phyloP scores from a whole-genome alignment of 140 eudicot species.

The Flaveria floridana region DNA sequence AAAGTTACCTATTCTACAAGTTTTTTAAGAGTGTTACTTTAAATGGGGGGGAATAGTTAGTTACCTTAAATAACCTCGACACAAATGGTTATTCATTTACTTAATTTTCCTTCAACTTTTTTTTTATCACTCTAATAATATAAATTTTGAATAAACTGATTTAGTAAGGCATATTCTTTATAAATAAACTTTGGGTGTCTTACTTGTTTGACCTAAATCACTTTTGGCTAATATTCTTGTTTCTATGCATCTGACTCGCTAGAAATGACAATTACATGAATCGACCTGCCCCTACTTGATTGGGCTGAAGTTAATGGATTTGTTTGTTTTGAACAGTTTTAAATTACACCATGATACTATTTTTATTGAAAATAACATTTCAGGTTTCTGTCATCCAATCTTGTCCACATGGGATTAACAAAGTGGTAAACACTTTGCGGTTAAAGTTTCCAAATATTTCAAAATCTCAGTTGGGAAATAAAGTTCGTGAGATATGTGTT shows the following conservation, averaged over 20 bases:
- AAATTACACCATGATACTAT: background rate
- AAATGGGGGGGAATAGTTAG: background rate
- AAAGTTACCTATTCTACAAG: background rate
- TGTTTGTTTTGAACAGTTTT: background rate
- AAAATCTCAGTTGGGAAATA: slow-evolving; percentile 56
- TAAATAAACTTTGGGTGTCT: background rate
- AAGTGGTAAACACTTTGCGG: slow-evolving; percentile 54
- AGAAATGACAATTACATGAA: background rate
- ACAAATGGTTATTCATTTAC: background rate
- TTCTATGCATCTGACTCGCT: background rate
- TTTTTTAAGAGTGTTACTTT: background rate
- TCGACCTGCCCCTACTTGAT: background rate
- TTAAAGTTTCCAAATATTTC: slow-evolving; percentile 54
- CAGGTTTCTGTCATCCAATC: slow-evolving; percentile 80
- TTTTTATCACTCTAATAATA: background rate
- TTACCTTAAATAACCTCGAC: background rate
- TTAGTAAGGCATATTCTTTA: background rate
- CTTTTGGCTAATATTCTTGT: background rate
- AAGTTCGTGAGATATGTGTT: slow-evolving; percentile 75
- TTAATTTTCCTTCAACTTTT: background rate
- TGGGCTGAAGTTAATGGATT: background rate
- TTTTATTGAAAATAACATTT: slow-evolving; percentile 20
- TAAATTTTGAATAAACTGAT: background rate
- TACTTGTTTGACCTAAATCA: background rate
- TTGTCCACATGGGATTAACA: slow-evolving; percentile 56